Evolutionary conservation across 2,329 filamentous ascomycete genomes (phyloP), one percentile per base, ranked within the genome.

Genomic region (Sclerotinia sclerotiorum): DNA sequence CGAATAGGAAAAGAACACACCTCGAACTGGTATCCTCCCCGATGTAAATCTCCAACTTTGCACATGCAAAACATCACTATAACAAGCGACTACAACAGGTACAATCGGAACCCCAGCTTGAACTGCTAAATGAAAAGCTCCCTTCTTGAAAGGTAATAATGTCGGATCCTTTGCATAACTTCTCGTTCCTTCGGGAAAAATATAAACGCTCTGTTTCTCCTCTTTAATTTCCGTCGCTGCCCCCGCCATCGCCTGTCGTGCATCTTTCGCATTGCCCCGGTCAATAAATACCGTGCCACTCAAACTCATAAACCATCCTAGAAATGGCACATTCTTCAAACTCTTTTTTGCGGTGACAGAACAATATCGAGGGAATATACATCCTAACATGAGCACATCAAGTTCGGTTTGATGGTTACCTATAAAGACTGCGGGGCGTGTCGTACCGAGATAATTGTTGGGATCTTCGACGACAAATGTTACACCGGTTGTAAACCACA

Each of bases 81-180:
- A 94, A 80, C 93, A 94, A 77, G 91, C 90, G 42, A 88, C 86
- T 58, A 93, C 90, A 48, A 96, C 85, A 0, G 95, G 95, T 4
- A 99, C 90, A 75, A 99, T 92, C 35, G 94, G 94, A 7, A 97
- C 95, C 73, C 93, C 91, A 2, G 94, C 94, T 83, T 98, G 92
- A 27, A 99, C 87, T 57, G 95, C 95, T 46, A 99, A 85, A 79
- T 99, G 94, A 81, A 99, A 99, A 58, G 94, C 95, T 69, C 95
- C 95, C 84, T 99, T 99, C 82, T 99, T 99, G 85, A 98, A 99
- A n/a, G 93, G 92, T 67, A 98, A 83, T 75, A 99, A 81, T 69
- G 85, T 87, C 1, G 95, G 91, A 67, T 94, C 89, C 74, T 90
- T 87, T 68, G 91, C 85, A 81, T 98, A 97, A 78, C 92, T 96